Percentiles rank a stretch among this genome's conserved stretches.
Conservation (phyloP, 2,329 filamentous ascomycete species). For the Botryotinia globosa region DNA sequence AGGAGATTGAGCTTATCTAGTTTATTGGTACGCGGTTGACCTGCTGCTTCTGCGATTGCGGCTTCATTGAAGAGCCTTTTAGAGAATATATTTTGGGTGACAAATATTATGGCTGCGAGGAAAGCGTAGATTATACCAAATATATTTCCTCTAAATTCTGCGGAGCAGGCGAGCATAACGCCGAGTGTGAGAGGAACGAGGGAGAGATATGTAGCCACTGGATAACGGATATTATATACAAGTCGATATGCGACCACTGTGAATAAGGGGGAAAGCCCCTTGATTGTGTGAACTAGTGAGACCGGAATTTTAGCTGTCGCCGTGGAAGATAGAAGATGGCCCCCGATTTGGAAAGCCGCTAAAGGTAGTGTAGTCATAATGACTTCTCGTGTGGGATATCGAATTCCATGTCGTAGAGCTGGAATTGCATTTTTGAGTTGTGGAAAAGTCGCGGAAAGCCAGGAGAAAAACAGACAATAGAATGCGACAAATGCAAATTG, state of each 20-base stretch:
- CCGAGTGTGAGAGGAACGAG: slow-evolving; percentile 87
- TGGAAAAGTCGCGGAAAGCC: slow-evolving; percentile 71
- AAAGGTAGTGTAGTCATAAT: slow-evolving; percentile 86
- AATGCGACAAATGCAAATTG: slow-evolving; percentile 92
- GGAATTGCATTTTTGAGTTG: slow-evolving; percentile 68
- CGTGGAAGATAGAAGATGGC: slow-evolving; percentile 89
- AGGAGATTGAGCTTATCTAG: slow-evolving; percentile 95
- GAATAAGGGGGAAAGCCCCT: slow-evolving; percentile 91
- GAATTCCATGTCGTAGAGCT: slow-evolving; percentile 79
- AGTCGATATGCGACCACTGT: slow-evolving; percentile 91
- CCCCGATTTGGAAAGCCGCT: slow-evolving; percentile 87
- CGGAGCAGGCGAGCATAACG: slow-evolving; percentile 95
- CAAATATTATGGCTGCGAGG: slow-evolving; percentile 87
- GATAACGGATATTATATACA: slow-evolving; percentile 85
- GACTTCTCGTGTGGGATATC: slow-evolving; percentile 75
- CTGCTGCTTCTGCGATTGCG: slow-evolving; percentile 76
- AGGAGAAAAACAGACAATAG: slow-evolving; percentile 79
- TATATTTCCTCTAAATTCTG: slow-evolving; percentile 84
- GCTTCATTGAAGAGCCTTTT: slow-evolving; percentile 97
- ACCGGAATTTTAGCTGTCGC: slow-evolving; percentile 94
- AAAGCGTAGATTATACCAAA: slow-evolving; percentile 89
- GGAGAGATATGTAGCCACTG: slow-evolving; percentile 80
- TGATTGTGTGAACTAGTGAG: slow-evolving; percentile 96
- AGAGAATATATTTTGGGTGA: slow-evolving; percentile 97
- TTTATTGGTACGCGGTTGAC: slow-evolving; percentile 65